These are phyloP conservation scores for Bonia amplexicaulis DNA, from an alignment of 176 grass and related monocot genomes.

Conservation along the genomic window DNA sequence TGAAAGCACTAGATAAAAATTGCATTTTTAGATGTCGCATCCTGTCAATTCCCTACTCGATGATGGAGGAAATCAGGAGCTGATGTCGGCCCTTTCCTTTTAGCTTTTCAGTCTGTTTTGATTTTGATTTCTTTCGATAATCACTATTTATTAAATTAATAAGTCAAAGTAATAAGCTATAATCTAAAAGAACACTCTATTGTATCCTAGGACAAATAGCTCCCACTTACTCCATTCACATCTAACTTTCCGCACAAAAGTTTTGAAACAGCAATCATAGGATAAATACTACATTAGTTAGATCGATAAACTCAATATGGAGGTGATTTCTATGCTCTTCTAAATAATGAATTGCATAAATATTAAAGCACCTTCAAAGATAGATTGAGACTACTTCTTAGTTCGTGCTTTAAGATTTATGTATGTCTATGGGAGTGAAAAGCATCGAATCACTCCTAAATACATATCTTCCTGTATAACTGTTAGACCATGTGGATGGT, in stretches of 20 bases:
- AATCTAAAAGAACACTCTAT: background rate
- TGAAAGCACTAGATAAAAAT: slow-evolving; percentile 36
- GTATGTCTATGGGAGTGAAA: too few species aligned
- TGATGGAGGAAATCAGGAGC: slow-evolving; percentile 36
- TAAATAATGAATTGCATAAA: too few species aligned
- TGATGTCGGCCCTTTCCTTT: background rate
- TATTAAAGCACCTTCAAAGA: too few species aligned
- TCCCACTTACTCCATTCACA: slow-evolving; percentile 24
- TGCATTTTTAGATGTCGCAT: slow-evolving; percentile 26
- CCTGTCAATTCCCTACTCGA: slow-evolving; percentile 21
- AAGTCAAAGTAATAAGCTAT: too few species aligned
- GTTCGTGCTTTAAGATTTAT: too few species aligned
- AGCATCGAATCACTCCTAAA: too few species aligned
- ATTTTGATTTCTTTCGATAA: too few species aligned
- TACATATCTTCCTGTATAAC: background rate
- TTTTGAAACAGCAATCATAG: slow-evolving; percentile 13
- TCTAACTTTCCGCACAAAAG: slow-evolving; percentile 23
- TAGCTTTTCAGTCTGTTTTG: too few species aligned
- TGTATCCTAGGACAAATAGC: slow-evolving; percentile 33
- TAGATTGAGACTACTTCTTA: too few species aligned
- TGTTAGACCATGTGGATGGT: too few species aligned
- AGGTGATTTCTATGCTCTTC: too few species aligned
- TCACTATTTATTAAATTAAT: too few species aligned
- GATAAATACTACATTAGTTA: slow-evolving; percentile 9
- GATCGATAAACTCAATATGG: background rate